Evolutionary conservation across 129 eudicot species (phyloP).

Genomic region (Cynara cardunculus): DNA sequence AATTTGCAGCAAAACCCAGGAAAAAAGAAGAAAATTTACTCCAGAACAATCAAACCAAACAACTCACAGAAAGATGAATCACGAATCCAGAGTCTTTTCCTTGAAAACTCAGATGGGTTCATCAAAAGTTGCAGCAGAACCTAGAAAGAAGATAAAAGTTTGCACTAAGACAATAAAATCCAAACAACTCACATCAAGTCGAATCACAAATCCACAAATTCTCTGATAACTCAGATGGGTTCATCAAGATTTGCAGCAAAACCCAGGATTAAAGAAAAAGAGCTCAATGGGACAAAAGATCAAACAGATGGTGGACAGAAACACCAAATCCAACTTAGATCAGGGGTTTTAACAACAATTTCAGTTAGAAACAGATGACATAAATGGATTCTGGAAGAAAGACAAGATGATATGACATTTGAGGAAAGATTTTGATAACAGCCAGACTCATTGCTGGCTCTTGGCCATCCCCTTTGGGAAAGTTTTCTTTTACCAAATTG

Average conservation of each 20-base stretch:
- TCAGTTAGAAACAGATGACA: slow-evolving; percentile 26
- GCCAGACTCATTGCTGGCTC: slow-evolving; percentile 20
- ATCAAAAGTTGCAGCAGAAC: background rate
- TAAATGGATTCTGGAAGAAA: slow-evolving; percentile 15
- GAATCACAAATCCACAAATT: slow-evolving; percentile 5
- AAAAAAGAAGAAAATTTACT: background rate
- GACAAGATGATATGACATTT: slow-evolving; percentile 6
- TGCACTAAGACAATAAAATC: background rate
- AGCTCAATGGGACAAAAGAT: slow-evolving; percentile 12
- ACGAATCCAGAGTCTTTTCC: background rate
- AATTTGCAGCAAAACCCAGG: background rate
- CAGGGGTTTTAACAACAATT: background rate
- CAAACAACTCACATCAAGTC: background rate
- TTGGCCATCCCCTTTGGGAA: slow-evolving; percentile 39
- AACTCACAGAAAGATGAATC: background rate
- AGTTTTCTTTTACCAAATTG: slow-evolving; percentile 13
- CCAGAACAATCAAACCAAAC: background rate
- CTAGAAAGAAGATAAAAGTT: background rate
- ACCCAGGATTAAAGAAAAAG: background rate
- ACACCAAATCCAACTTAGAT: background rate
- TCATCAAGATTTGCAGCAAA: slow-evolving; percentile 8
- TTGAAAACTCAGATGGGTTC: background rate
- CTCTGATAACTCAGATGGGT: background rate
- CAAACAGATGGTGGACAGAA: slow-evolving; percentile 3
- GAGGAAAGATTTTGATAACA: slow-evolving; percentile 28